A percentile compares a stretch with the other conserved stretches of the same genome.
phyloP scores from a whole-genome alignment of 352 stramenopile genomes.

The Pythium sukuiense region DNA sequence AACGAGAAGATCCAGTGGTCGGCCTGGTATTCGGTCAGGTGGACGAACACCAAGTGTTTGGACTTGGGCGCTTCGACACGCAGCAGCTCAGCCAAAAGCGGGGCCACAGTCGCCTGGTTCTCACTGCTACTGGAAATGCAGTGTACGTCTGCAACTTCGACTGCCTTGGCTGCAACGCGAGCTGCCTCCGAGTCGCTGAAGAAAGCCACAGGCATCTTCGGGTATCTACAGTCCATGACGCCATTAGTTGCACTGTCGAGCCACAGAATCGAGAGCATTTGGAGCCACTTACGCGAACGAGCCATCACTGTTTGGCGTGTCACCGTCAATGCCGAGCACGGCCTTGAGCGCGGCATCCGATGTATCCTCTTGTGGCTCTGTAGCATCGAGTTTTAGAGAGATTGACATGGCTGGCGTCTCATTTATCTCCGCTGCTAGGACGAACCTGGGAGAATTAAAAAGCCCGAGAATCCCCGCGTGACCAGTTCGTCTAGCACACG shows the following conservation, averaged over 20 bases:
- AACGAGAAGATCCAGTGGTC: conserved; percentile 51
- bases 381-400: not conserved
- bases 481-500: conserved; percentile 43
- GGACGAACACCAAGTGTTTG: conserved; percentile 63
- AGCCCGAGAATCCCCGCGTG: conserved; percentile 48
- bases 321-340: conserved; percentile 28
- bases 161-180: conserved; percentile 31
- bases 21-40: conserved; percentile 32
- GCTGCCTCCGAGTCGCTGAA: conserved; percentile 46
- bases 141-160: conserved; percentile 40
- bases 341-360: conserved; percentile 35
- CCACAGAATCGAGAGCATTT: not conserved
- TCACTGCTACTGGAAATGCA: conserved; percentile 15
- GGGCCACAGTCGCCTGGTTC: conserved; percentile 7
- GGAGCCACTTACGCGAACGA: conserved; percentile 21
- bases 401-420: not conserved
- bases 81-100: conserved; percentile 34
- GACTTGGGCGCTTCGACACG: conserved; percentile 24
- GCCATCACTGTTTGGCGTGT: conserved; percentile 29
- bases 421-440: not conserved
- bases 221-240: conserved; percentile 35
- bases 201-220: conserved; percentile 59
- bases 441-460: conserved; percentile 49
- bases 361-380: conserved; percentile 7
- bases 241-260: conserved; percentile 9